These are phyloP conservation scores for Liriodendron chinense DNA, from an alignment of 164 flowering plant genomes.

Conservation along the genomic window DNA sequence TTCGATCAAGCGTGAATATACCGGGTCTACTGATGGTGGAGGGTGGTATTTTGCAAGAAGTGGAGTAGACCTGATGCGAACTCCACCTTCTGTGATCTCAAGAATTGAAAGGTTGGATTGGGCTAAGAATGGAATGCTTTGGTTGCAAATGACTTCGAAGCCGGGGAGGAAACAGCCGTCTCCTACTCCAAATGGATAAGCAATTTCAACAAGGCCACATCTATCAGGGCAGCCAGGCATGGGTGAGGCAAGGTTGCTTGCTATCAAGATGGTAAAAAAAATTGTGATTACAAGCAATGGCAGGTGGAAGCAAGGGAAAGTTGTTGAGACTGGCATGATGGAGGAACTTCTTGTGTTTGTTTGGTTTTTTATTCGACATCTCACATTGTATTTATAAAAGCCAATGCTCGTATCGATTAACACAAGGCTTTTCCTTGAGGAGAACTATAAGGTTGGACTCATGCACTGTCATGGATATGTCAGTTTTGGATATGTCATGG, in stretches of 20 bases:
- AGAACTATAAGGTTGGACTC: neutral
- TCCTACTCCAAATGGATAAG: slow-evolving; percentile 34
- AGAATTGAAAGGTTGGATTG: neutral
- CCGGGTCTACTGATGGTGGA: neutral
- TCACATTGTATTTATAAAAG: neutral
- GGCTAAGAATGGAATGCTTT: neutral
- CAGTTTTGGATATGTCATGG: neutral
- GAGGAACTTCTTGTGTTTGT: neutral
- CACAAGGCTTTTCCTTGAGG: neutral
- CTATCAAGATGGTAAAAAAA: neutral
- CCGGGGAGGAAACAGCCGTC: slow-evolving; percentile 9
- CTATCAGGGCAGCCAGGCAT: slow-evolving; percentile 15
- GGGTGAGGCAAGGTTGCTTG: neutral
- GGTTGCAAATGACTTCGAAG: slow-evolving; percentile 11
- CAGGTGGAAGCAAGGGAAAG: neutral
- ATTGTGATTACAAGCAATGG: neutral
- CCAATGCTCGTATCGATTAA: neutral
- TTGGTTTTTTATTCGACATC: neutral
- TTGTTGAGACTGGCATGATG: neutral
- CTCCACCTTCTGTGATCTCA: slow-evolving; percentile 7
- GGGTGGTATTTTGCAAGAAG: neutral
- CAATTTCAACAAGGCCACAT: slow-evolving; percentile 29
- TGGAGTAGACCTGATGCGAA: neutral
- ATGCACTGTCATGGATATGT: no score
- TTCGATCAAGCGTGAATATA: neutral